Percentiles rank a stretch among this genome's conserved stretches.
These are phyloP conservation scores for Aspergillus pseudoglaucus DNA, from an alignment of 2,329 filamentous ascomycete genomes.

Conservation along the genomic window DNA sequence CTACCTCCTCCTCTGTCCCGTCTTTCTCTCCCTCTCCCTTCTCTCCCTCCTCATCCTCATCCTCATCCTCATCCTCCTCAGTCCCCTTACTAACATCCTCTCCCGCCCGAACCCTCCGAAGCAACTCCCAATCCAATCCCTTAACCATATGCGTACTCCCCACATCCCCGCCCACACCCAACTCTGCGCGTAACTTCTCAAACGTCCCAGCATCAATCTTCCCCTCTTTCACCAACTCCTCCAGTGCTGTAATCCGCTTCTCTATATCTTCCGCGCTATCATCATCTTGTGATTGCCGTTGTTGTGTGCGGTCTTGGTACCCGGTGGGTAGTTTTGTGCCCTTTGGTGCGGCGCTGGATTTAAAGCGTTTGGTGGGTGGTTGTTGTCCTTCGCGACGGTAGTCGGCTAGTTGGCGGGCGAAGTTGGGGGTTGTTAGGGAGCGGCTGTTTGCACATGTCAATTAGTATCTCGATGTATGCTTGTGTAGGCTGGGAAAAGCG, in stretches of 20 bases:
- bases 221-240: slow-evolving; percentile 73
- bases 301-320: slow-evolving; percentile 74
- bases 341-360: slow-evolving; percentile 68
- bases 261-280: slow-evolving; percentile 49
- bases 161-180: slow-evolving; percentile 71
- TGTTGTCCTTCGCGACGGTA: slow-evolving; percentile 50
- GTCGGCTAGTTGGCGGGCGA: slow-evolving; percentile 78
- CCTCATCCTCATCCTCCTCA: slow-evolving; percentile 22
- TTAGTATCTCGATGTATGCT: slow-evolving; percentile 2
- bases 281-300: slow-evolving; percentile 47
- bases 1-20: slow-evolving; percentile 45
- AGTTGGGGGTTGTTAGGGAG: slow-evolving; percentile 61
- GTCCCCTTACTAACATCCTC: slow-evolving; percentile 47
- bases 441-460: slow-evolving; percentile 45
- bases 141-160: slow-evolving; percentile 82
- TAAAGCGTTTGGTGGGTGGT: slow-evolving; percentile 65
- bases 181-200: slow-evolving; percentile 65
- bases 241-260: slow-evolving; percentile 66
- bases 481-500: slow-evolving; percentile 22
- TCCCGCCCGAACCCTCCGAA: slow-evolving; percentile 38
- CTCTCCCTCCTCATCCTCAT: slow-evolving; percentile 20
- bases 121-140: slow-evolving; percentile 77
- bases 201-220: slow-evolving; percentile 78
- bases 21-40: slow-evolving; percentile 48
- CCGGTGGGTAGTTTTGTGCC: slow-evolving; percentile 72